Evolutionary conservation across 2,329 filamentous ascomycete genomes (phyloP).

Genomic region (Westerdykella aurantiaca): DNA sequence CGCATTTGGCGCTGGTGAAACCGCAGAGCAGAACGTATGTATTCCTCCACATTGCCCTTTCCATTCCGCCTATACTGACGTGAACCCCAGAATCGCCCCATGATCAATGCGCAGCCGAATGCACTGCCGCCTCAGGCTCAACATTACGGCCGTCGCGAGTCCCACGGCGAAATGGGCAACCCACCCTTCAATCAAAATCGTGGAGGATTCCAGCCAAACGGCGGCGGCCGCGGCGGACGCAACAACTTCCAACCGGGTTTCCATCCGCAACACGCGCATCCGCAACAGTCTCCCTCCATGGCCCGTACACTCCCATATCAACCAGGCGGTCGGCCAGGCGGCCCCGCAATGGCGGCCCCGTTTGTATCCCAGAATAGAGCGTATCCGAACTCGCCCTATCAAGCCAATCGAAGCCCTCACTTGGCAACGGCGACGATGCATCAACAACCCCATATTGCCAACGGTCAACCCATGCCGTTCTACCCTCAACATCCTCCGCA

Average conservation of each 20-base stretch:
- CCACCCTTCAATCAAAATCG: slow-evolving; percentile 43
- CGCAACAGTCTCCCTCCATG: slow-evolving; percentile 46
- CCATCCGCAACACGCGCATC: slow-evolving; percentile 38
- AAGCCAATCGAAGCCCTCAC: slow-evolving; percentile 55
- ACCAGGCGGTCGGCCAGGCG: slow-evolving; percentile 37
- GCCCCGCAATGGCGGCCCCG: slow-evolving; percentile 48
- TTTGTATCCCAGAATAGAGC: slow-evolving; percentile 46
- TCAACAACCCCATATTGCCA: slow-evolving; percentile 49
- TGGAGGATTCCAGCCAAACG: slow-evolving; percentile 36
- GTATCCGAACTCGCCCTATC: slow-evolving; percentile 55
- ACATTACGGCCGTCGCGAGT: neutral
- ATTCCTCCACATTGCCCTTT: slow-evolving; percentile 20
- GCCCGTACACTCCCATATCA: slow-evolving; percentile 50
- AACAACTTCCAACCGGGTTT: slow-evolving; percentile 44
- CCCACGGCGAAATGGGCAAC: slow-evolving; percentile 65
- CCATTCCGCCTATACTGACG: slow-evolving; percentile 15
- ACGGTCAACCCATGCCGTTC: slow-evolving; percentile 58
- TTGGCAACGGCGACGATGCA: slow-evolving; percentile 58
- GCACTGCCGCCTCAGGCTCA: slow-evolving; percentile 53
- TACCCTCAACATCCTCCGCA: slow-evolving; percentile 54
- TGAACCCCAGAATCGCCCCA: slow-evolving; percentile 58
- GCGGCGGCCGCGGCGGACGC: slow-evolving; percentile 48
- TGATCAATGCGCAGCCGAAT: slow-evolving; percentile 46
- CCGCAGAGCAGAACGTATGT: slow-evolving; percentile 64
- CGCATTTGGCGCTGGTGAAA: slow-evolving; percentile 75